A percentile compares a stretch with the other conserved stretches of the same genome.
phyloP scores from a whole-genome alignment of 2,329 filamentous ascomycete species.

The Cladosporium velox region DNA sequence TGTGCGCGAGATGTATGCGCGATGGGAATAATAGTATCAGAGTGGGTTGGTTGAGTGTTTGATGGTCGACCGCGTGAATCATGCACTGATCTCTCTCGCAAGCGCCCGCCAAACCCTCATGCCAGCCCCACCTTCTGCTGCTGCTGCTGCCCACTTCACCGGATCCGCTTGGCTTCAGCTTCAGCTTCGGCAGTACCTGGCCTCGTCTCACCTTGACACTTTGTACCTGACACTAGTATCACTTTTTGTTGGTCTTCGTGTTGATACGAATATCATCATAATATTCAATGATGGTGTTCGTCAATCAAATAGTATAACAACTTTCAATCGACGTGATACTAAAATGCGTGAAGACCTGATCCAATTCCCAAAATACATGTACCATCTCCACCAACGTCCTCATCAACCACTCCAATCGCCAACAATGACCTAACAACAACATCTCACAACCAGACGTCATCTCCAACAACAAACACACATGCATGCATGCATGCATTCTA shows the following conservation, averaged over 20 bases:
- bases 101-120: constrained; percentile 3
- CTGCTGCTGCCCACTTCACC: background rate
- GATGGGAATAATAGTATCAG: too few species aligned
- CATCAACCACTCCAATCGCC: background rate
- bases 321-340: too few species aligned
- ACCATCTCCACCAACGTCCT: too few species aligned
- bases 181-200: background rate
- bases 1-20: background rate
- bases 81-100: background rate
- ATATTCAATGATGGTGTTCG: too few species aligned
- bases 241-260: background rate
- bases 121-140: background rate
- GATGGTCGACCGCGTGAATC: background rate
- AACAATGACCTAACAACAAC: background rate
- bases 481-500: background rate
- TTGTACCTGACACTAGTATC: constrained; percentile 1
- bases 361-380: too few species aligned
- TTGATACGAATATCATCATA: background rate
- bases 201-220: background rate
- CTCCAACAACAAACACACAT: background rate
- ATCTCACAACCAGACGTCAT: background rate
- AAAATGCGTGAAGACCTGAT: too few species aligned
- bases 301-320: too few species aligned
- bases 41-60: background rate
- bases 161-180: background rate